Evolutionary conservation across 2,329 filamentous ascomycete genomes (phyloP).

Genomic region (Nigrograna mackinnonii): DNA sequence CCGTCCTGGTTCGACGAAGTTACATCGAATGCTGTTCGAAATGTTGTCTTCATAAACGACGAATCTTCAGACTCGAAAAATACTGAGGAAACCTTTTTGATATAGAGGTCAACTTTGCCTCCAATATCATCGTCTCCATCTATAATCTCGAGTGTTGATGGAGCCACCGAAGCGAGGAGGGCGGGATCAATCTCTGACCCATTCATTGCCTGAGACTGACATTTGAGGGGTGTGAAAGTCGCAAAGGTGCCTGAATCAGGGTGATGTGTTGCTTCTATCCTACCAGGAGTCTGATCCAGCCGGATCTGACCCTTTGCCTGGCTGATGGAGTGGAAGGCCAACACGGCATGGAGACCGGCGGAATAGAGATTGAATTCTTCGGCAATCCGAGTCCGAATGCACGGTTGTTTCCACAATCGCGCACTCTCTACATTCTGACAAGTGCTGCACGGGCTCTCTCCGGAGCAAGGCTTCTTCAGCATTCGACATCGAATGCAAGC

Average conservation of each 20-base stretch:
- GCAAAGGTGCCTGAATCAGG: slow-evolving; percentile 50
- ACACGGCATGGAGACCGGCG: slow-evolving; percentile 55
- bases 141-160: slow-evolving; percentile 49
- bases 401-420: slow-evolving; percentile 63
- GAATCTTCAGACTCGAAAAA: slow-evolving; percentile 56
- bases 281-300: slow-evolving; percentile 52
- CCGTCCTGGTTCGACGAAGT: slow-evolving; percentile 42
- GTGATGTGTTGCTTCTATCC: slow-evolving; percentile 58
- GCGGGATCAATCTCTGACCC: slow-evolving; percentile 39
- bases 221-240: slow-evolving; percentile 50
- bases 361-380: slow-evolving; percentile 63
- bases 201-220: slow-evolving; percentile 27
- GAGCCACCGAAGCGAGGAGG: slow-evolving; percentile 29
- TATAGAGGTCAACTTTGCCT: slow-evolving; percentile 58
- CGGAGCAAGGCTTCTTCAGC: slow-evolving; percentile 67
- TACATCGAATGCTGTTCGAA: slow-evolving; percentile 40
- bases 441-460: slow-evolving; percentile 62
- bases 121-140: slow-evolving; percentile 56
- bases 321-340: slow-evolving; percentile 56
- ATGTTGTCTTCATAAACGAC: slow-evolving; percentile 54
- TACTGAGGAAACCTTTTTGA: slow-evolving; percentile 51
- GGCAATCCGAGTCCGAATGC: slow-evolving; percentile 60
- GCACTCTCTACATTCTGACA: slow-evolving; percentile 64
- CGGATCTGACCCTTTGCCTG: slow-evolving; percentile 53
- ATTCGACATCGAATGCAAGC: slow-evolving; percentile 67